Conservation (phyloP, 352 stramenopile species). For the Phytophthora fragariaefolia region DNA sequence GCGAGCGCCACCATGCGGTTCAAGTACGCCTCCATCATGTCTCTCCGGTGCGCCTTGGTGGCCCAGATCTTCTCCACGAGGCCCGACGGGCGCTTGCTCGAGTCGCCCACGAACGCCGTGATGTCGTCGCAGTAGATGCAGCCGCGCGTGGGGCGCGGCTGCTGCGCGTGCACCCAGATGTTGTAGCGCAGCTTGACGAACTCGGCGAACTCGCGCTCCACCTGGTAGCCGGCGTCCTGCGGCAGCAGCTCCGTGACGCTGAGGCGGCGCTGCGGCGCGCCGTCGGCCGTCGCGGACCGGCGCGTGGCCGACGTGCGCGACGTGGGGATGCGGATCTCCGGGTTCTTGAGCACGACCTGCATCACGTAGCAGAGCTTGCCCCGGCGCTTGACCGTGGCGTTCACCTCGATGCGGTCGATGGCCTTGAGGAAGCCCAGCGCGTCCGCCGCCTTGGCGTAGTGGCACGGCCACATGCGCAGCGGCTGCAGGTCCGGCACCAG, state of each 20-base stretch:
- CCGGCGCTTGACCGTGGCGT: conserved; percentile 39
- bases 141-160: conserved; percentile 33
- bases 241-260: conserved; percentile 19
- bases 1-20: conserved; percentile 44
- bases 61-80: conserved; percentile 42
- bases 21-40: conserved; percentile 43
- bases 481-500: conserved; percentile 44
- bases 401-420: conserved; percentile 49
- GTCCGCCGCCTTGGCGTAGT: conserved; percentile 49
- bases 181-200: conserved; percentile 53
- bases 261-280: conserved; percentile 5
- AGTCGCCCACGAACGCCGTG: conserved; percentile 38
- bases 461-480: conserved; percentile 50
- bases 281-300: conserved; percentile 30
- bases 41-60: conserved; percentile 34
- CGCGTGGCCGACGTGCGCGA: conserved; percentile 33
- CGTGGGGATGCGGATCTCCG: conserved; percentile 54
- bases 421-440: conserved; percentile 45
- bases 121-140: conserved; percentile 52
- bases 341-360: conserved; percentile 53
- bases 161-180: conserved; percentile 48
- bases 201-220: conserved; percentile 47
- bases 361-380: conserved; percentile 45
- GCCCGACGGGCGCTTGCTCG: conserved; percentile 35
- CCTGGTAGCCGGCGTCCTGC: conserved; percentile 43